Conservation (phyloP, 2,329 filamentous ascomycete genomes). For the Dothideomycetes sp. region DNA sequence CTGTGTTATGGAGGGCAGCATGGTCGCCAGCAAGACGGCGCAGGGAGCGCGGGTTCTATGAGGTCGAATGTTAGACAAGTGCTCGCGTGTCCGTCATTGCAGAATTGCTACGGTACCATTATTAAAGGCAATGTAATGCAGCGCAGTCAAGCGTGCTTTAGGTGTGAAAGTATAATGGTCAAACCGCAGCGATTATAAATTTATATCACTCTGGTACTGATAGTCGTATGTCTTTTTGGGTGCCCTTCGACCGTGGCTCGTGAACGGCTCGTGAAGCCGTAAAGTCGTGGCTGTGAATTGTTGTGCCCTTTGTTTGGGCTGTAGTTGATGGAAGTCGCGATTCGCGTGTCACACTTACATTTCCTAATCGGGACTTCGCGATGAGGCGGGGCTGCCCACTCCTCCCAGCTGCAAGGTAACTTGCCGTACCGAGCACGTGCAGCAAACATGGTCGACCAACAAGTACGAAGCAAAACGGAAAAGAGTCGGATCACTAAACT, state of each 20-base stretch:
- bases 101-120: neutral
- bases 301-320: neutral
- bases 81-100: neutral
- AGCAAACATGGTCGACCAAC: no score
- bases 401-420: no score
- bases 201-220: no score
- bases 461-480: no score
- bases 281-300: no score
- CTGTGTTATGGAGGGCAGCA: slow-evolving; percentile 41
- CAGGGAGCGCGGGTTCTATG: slow-evolving; percentile 38
- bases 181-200: no score
- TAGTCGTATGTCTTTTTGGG: no score
- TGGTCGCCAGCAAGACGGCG: slow-evolving; percentile 51
- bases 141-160: neutral
- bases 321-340: neutral
- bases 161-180: no score
- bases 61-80: neutral
- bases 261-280: no score
- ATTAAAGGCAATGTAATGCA: neutral
- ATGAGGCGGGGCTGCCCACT: neutral
- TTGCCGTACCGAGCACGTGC: no score
- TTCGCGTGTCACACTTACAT: neutral
- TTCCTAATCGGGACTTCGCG: neutral
- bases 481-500: no score
- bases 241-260: no score